Conservation (phyloP, 164 flowering plant species). For the Tinospora cordifolia region DNA sequence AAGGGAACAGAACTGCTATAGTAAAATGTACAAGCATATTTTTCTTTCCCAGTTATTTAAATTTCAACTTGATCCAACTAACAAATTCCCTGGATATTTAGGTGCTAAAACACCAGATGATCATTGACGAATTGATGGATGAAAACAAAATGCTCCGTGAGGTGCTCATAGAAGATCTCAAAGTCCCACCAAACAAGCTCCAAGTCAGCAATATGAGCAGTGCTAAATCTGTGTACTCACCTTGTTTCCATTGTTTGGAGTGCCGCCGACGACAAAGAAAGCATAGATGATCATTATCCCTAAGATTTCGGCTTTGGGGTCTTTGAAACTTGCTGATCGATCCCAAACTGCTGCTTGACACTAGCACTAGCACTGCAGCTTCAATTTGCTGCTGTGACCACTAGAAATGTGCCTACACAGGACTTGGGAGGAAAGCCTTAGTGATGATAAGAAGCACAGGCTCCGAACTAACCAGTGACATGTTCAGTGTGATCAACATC, state of each 20-base stretch:
- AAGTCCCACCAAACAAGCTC: conserved; percentile 58
- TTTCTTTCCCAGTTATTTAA: not conserved
- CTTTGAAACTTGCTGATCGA: not conserved
- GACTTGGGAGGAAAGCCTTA: not conserved
- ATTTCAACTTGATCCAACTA: not conserved
- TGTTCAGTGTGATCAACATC: too few relatives aligned
- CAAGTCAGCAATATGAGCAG: conserved; percentile 26
- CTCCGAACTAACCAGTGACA: not conserved
- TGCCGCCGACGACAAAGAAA: conserved; percentile 70
- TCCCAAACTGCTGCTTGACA: not conserved
- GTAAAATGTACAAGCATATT: too few relatives aligned
- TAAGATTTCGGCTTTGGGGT: not conserved
- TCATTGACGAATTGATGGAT: conserved; percentile 67
- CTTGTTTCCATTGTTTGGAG: conserved; percentile 69
- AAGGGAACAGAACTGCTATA: too few relatives aligned
- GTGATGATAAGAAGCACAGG: not conserved
- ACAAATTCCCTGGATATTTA: conserved; percentile 17
- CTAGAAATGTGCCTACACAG: not conserved
- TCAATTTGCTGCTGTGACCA: not conserved
- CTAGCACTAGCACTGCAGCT: not conserved
- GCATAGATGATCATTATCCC: conserved; percentile 6
- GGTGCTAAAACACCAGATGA: conserved; percentile 79
- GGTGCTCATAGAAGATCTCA: conserved; percentile 67
- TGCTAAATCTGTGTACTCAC: conserved; percentile 20
- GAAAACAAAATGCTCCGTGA: conserved; percentile 75